These are phyloP conservation scores for Nitzschia sp. DNA, from an alignment of 108 stramenopile genomes.

Conservation along the genomic window DNA sequence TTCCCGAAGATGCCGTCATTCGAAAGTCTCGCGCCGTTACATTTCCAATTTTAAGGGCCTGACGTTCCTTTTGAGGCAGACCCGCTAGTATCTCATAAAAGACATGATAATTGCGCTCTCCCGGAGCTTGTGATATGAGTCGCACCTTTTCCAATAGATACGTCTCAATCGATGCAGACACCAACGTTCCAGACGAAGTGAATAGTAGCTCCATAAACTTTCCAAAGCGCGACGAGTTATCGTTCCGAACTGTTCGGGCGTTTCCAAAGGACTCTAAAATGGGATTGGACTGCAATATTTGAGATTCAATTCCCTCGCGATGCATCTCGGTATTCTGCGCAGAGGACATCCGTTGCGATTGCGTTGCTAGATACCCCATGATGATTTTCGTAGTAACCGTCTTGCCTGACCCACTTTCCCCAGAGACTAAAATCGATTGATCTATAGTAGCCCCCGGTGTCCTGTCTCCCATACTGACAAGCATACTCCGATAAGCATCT, in stretches of 20 bases:
- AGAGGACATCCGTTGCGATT: constrained; percentile 51
- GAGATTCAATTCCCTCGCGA: constrained; percentile 57
- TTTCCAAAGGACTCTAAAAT: constrained; percentile 93
- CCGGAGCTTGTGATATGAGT: constrained; percentile 63
- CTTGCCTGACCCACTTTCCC: constrained; percentile 88
- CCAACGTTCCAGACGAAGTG: constrained; percentile 50
- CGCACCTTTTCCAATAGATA: constrained; percentile 86
- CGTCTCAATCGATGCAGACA: constrained; percentile 77
- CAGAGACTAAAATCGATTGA: constrained; percentile 67
- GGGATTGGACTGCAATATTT: constrained; percentile 88
- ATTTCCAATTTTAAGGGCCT: constrained; percentile 45
- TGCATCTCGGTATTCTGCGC: not conserved
- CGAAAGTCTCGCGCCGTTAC: constrained; percentile 57
- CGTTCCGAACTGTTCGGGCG: constrained; percentile 85
- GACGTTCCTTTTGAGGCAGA: constrained; percentile 39
- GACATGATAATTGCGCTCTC: constrained; percentile 94
- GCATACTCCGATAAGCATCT: constrained; percentile 85
- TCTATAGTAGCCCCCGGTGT: constrained; percentile 13
- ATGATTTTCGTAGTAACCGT: constrained; percentile 87
- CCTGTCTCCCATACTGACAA: constrained; percentile 46
- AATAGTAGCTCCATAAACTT: constrained; percentile 91
- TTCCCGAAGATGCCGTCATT: constrained; percentile 72
- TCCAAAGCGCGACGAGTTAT: constrained; percentile 95
- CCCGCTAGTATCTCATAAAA: constrained; percentile 88
- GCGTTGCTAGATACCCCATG: constrained; percentile 81